Percentiles rank a stretch among this genome's conserved stretches.
Evolutionary conservation across 352 stramenopile genomes (phyloP).

Genomic region (Elongisporangium anandrum): DNA sequence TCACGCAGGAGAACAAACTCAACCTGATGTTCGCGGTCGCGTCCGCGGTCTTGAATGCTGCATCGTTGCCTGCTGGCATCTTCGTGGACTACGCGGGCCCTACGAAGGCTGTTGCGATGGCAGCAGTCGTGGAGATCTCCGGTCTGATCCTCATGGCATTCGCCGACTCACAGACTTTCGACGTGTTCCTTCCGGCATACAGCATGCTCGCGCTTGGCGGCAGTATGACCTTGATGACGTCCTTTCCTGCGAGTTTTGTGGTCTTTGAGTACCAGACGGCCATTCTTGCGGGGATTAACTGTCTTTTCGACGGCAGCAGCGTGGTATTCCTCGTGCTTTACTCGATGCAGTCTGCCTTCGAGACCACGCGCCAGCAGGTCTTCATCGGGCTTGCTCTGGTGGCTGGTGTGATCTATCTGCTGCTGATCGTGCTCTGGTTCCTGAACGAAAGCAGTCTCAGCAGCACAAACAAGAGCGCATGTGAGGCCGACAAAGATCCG

Average conservation of each 20-base stretch:
- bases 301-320: conserved; percentile 71
- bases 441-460: conserved; percentile 47
- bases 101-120: conserved; percentile 40
- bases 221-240: conserved; percentile 80
- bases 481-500: conserved; percentile 2
- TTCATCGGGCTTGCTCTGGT: conserved; percentile 45
- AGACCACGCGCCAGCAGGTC: conserved; percentile 34
- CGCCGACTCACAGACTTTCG: conserved; percentile 67
- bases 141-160: conserved; percentile 68
- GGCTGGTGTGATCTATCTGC: conserved; percentile 41
- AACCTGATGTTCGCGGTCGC: conserved; percentile 86
- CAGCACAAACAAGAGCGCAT: not conserved
- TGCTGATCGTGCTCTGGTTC: conserved; percentile 71
- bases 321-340: conserved; percentile 73
- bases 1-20: conserved; percentile 78
- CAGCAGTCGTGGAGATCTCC: conserved; percentile 63
- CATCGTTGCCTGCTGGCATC: conserved; percentile 68
- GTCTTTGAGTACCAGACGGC: conserved; percentile 68
- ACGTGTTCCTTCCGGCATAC: conserved; percentile 74
- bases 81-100: conserved; percentile 72
- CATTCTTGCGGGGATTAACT: conserved; percentile 75
- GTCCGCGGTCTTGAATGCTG: conserved; percentile 74
- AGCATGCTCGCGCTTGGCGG: conserved; percentile 62
- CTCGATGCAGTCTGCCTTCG: conserved; percentile 41
- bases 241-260: conserved; percentile 70